Base-by-base conservation (phyloP, 2,329 filamentous ascomycete genomes). In the Ophiognomonia clavigignenti-juglandacearum region DNA sequence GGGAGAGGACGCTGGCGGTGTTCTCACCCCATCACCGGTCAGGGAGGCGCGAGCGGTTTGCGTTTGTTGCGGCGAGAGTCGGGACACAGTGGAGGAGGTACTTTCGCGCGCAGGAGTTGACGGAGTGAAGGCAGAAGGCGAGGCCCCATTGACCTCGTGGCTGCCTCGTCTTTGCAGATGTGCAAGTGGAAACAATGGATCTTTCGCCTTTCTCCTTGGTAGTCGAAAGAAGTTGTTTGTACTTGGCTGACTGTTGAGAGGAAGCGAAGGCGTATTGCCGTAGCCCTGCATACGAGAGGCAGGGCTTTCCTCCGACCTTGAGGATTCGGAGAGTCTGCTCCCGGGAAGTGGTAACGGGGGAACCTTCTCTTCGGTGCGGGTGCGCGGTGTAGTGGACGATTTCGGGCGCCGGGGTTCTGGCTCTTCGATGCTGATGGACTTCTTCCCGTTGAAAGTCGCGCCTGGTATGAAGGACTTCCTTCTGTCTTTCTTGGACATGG, bases 231-330 rank as follows among this genome's bases (percentile, higher is more conserved):
- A 88, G 22, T 85, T 85, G 19, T 77, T 86, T 29, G 78, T 83
- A 6, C 80, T 78, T 13, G 49, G 37, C 23, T 78, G 74, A 13
- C 77, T 69, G 9, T 77, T 81, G 53, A 86, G 80, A 10, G 82
- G 84, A 6, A 80, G 83, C 18, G 22, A 37, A 74, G 83, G 44
- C 74, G 78, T 39, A 70, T 77, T 36, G n/a, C 20, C 53, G 70
- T 77, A 36, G 40, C 74, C 76, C 64, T 78, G 79, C 41, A 80
- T 69, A 34, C 73, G 72, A 56, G 91, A 85, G 35, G 76, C 81
- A 14, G 84, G 87, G 66, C 88, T 95, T 37, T 80, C 86, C 64
- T 96, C 91, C 23, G 92, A 96, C 55, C 87, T 80, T 2, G 90
- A 96, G 2, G 92, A 96, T 59, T 96, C 92, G 5, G 88, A 93